Conservation (phyloP, 116 monocot species). For the Cymodocea nodosa region DNA sequence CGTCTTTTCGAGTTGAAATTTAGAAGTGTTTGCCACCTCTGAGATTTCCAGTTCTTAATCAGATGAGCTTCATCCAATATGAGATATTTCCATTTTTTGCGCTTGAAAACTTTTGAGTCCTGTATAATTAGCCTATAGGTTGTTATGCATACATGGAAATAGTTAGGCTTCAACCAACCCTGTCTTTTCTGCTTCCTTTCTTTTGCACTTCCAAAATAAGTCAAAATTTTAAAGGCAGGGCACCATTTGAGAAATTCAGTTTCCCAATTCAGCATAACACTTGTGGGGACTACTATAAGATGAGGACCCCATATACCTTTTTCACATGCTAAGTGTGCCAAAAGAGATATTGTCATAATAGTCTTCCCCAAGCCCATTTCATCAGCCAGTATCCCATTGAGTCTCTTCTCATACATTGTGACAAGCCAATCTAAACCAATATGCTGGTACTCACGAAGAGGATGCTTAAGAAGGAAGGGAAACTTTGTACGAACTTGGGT, state of each 20-base stretch:
- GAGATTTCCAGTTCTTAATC: conserved; percentile 99
- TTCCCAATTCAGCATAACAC: conserved; percentile 99
- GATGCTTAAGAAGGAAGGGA: conserved; percentile 90
- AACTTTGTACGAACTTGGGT: conserved; percentile 95
- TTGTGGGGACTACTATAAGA: conserved; percentile 97
- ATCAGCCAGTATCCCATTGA: conserved; percentile 98
- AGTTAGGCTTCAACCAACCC: conserved; percentile 93
- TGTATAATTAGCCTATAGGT: conserved; percentile 95
- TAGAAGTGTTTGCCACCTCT: conserved; percentile 94
- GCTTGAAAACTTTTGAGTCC: conserved; percentile 91
- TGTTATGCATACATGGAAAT: conserved; percentile 94
- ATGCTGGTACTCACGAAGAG: conserved; percentile 96
- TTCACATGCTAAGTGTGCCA: conserved; percentile 95
- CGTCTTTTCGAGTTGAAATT: conserved; percentile 95
- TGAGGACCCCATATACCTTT: conserved; percentile 99
- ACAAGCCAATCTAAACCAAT: conserved; percentile 99
- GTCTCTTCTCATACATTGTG: conserved; percentile 93
- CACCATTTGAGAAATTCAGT: conserved; percentile 99
- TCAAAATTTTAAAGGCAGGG: conserved; percentile 97
- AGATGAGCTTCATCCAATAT: conserved; percentile 99
- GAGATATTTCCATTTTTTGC: conserved; percentile 98
- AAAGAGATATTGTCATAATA: conserved; percentile 97
- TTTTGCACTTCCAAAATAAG: conserved; percentile 97
- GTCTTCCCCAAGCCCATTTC: conserved; percentile 99
- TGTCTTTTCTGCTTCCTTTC: conserved; percentile 91